Conservation (phyloP, 2,329 filamentous ascomycete species). For the Penicillium rolfsii region DNA sequence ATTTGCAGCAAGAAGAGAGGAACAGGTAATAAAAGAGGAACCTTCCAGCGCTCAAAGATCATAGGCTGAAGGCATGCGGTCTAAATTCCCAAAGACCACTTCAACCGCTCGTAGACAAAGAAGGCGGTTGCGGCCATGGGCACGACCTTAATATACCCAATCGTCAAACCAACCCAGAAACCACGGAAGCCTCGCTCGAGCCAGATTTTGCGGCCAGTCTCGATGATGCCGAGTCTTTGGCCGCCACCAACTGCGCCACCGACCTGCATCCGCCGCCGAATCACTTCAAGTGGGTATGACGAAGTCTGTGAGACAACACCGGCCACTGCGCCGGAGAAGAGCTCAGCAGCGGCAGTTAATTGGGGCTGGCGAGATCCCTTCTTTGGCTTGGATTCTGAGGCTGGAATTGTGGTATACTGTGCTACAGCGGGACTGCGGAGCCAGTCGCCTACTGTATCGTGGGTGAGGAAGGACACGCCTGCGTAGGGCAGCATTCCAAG, state of each 20-base stretch:
- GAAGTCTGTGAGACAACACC: conserved; percentile 88
- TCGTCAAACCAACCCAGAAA: conserved; percentile 90
- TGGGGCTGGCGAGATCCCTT: conserved; percentile 64
- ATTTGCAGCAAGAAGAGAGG: conserved; percentile 11
- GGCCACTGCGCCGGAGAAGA: conserved; percentile 80
- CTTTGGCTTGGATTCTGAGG: conserved; percentile 50
- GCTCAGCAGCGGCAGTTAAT: conserved; percentile 82
- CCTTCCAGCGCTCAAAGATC: not conserved
- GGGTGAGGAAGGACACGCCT: conserved; percentile 91
- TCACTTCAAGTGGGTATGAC: conserved; percentile 92
- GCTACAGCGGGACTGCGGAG: conserved; percentile 71
- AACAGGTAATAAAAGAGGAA: conserved; percentile 3
- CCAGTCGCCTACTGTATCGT: conserved; percentile 85
- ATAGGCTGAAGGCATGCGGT: conserved; percentile 1
- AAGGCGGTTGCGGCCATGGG: conserved; percentile 80
- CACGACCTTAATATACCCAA: conserved; percentile 92
- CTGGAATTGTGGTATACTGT: conserved; percentile 73
- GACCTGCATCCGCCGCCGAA: conserved; percentile 92
- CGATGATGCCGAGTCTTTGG: conserved; percentile 72
- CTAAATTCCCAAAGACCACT: conserved; percentile 68
- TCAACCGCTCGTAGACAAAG: conserved; percentile 68
- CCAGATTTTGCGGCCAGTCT: conserved; percentile 76
- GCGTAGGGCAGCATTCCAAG: conserved; percentile 97
- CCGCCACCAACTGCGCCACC: conserved; percentile 92
- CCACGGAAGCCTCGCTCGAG: conserved; percentile 75